Base-by-base conservation (phyloP, 257 asterid species). In the Jacaranda copaia region DNA sequence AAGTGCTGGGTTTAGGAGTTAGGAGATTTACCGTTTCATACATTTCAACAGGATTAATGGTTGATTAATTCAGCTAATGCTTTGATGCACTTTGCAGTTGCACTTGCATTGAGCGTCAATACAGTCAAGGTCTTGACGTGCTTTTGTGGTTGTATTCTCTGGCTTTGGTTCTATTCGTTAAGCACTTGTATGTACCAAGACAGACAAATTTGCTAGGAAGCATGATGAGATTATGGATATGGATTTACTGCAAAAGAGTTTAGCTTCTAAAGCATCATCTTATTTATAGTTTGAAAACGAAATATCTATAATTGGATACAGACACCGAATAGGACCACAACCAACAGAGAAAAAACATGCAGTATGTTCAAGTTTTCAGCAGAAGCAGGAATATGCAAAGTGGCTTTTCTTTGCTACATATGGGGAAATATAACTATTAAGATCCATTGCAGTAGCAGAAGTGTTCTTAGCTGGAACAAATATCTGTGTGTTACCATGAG, bases 341-440 rank as follows among this genome's bases (percentile, higher is more conserved):
- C 46, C 46, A 42, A 3, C 46, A 6, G 8, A 42, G 46, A 42
- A 42, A 5, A 40, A 70, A 62, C 64, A 62, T 38, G 62, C 59
- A 63, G 3, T 48, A 32, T 1, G 11, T 25, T 16, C 25, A 40
- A 75, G 58, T 7, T 56, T 45, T 79, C 70, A 86, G 51, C 96
- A 90, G 64, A 88, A 87, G 70, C 96, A 88, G 1, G 93, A 78
- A 73, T 85, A 87, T 0, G 89, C 92, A 74, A 79, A 72, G 46
- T 85, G 94, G 53, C 53, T 88, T 69, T 77, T 87, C 61, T 80
- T 75, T 5, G 85, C 69, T 53, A 90, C 81, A 49, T 70, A 81
- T 2, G 86, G 81, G 3, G 92, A 81, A 16, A 83, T 48, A 75
- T 82, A 72, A 18, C 32, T 25, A 25, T 25, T 25, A 25, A 25